Evolutionary conservation across 345 rosid species (phyloP).

Genomic region (Syzygium grande): DNA sequence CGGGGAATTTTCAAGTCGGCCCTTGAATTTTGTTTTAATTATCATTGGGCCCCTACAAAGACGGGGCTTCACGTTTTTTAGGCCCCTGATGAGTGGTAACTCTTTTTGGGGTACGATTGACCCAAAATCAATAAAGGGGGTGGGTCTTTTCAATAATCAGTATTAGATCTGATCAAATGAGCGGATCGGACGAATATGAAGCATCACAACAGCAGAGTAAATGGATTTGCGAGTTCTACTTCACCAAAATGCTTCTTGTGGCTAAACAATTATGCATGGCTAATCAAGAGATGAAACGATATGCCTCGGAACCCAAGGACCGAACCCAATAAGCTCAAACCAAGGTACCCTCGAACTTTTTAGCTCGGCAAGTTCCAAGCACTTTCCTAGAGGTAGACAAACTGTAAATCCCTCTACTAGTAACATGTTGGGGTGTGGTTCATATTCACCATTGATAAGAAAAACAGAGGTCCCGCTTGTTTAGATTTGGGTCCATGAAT

Average conservation of each 20-base stretch:
- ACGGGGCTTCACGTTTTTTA: background rate
- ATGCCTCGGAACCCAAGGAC: background rate
- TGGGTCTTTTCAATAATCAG: background rate
- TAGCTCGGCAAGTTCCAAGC: background rate
- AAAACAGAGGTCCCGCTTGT: no score
- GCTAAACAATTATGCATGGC: background rate
- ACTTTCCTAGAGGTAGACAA: background rate
- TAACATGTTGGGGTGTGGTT: no score
- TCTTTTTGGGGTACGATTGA: background rate
- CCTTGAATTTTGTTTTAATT: background rate
- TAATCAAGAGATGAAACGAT: background rate
- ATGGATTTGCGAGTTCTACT: background rate
- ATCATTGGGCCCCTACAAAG: background rate
- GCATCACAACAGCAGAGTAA: background rate
- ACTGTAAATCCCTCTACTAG: background rate
- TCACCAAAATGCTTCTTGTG: background rate
- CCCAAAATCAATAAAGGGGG: background rate
- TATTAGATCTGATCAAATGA: background rate
- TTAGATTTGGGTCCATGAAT: no score
- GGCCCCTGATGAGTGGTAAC: background rate
- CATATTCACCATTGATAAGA: no score
- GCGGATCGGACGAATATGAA: background rate
- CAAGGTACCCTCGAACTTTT: background rate
- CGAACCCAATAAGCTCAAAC: background rate
- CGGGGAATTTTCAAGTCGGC: background rate